phyloP scores from a whole-genome alignment of 2,329 filamentous ascomycete genomes.

The Achaetomium macrosporum region DNA sequence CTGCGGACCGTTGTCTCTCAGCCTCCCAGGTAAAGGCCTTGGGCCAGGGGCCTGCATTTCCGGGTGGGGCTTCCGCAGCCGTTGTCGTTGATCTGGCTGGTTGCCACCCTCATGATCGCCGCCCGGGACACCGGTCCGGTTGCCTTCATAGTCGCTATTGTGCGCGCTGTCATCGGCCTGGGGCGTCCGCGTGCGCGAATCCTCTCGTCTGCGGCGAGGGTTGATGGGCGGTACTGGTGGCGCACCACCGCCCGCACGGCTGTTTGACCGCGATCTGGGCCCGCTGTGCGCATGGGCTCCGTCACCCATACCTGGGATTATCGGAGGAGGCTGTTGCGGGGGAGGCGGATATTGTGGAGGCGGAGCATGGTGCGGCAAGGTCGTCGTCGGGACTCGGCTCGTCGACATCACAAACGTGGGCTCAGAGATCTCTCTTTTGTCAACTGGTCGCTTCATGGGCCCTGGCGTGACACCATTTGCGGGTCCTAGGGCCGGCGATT shows the following conservation, averaged over 20 bases:
- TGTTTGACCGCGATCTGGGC: constrained; percentile 36
- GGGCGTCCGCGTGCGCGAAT: constrained; percentile 34
- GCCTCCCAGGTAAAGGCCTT: constrained; percentile 15
- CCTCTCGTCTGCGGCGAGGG: constrained; percentile 43
- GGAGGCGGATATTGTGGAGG: constrained; percentile 2
- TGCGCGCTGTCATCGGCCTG: constrained; percentile 17
- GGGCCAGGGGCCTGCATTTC: constrained; percentile 31
- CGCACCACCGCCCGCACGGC: constrained; percentile 30
- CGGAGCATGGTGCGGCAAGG: constrained; percentile 29
- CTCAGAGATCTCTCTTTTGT: constrained; percentile 46
- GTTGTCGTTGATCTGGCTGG: constrained; percentile 34
- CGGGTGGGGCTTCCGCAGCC: constrained; percentile 39
- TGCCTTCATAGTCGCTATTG: constrained; percentile 22
- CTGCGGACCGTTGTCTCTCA: constrained; percentile 26
- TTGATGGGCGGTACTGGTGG: constrained; percentile 56
- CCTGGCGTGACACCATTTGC: constrained; percentile 33
- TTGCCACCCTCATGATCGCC: constrained; percentile 38
- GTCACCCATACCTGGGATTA: constrained; percentile 20
- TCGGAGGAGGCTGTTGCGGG: constrained; percentile 24
- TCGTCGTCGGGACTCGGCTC: constrained; percentile 39
- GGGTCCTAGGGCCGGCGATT: constrained; percentile 26
- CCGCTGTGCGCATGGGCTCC: constrained; percentile 31
- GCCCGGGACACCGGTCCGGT: constrained; percentile 13
- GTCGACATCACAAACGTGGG: constrained; percentile 43
- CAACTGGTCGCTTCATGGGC: constrained; percentile 37